A percentile compares a stretch with the other conserved stretches of the same genome.
Conservation (phyloP, 192 early-diverging fungal genomes). For the Glomus cerebriforme region DNA sequence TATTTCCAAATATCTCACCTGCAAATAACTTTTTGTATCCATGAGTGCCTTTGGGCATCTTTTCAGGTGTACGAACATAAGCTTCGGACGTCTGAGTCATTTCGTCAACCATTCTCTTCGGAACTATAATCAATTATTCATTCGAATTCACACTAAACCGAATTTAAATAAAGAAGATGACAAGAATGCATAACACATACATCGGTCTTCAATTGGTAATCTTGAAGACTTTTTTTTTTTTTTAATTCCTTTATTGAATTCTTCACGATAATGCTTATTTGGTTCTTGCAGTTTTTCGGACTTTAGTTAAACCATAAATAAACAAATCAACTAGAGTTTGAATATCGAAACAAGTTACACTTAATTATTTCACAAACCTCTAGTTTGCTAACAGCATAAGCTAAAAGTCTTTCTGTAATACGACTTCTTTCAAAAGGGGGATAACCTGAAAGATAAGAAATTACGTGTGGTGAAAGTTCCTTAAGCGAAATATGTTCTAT, state of each 20-base stretch:
- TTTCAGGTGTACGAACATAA: neutral
- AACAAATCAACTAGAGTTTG: neutral
- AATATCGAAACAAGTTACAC: neutral
- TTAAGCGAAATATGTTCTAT: neutral
- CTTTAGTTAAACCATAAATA: neutral
- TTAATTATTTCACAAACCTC: neutral
- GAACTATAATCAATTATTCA: neutral
- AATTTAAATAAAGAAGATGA: neutral
- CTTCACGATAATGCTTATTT: neutral
- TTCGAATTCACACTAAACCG: neutral
- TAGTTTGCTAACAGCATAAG: neutral
- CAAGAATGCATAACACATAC: neutral
- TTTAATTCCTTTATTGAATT: neutral
- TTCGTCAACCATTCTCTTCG: neutral
- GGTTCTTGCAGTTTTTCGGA: neutral
- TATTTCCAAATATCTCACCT: neutral
- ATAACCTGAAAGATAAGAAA: neutral
- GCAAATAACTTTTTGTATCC: neutral
- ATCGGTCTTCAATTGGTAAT: neutral
- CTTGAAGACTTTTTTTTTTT: neutral
- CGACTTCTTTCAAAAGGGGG: neutral
- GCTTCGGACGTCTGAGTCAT: neutral
- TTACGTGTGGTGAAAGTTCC: neutral
- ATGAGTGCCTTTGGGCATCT: neutral
- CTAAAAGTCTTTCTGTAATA: neutral